A percentile compares a stretch with the other conserved stretches of the same genome.
Conservation (phyloP, 2,329 filamentous ascomycete genomes). For the Rhytidhysteron rufulum region DNA sequence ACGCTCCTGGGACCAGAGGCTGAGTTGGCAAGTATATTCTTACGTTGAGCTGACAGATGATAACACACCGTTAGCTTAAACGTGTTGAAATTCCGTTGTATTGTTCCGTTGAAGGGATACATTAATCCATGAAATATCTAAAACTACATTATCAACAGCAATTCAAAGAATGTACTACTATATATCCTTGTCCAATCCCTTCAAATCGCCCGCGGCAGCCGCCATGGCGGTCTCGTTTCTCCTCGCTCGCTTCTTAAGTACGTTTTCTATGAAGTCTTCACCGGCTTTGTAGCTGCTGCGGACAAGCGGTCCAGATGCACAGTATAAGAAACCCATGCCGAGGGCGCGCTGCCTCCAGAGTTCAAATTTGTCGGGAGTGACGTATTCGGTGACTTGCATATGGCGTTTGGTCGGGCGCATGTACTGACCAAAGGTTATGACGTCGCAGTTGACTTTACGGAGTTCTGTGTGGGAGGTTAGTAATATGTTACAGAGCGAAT, state of each 20-base stretch:
- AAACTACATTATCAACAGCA: background rate
- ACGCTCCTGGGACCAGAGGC: too few species aligned
- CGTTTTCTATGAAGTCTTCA: constrained; percentile 98
- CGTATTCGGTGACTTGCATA: constrained; percentile 93
- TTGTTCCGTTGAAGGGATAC: too few species aligned
- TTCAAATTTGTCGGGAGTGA: constrained; percentile 88
- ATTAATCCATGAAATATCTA: background rate
- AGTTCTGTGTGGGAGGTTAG: constrained; percentile 55
- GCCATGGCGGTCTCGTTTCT: constrained; percentile 9
- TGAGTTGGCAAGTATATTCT: too few species aligned
- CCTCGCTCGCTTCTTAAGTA: constrained; percentile 71
- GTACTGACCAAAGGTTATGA: constrained; percentile 99
- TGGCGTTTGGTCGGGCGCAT: constrained; percentile 98
- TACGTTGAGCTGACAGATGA: too few species aligned
- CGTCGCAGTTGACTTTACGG: constrained; percentile 76
- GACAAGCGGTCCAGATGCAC: constrained; percentile 87
- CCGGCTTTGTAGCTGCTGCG: constrained; percentile 96
- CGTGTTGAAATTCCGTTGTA: too few species aligned
- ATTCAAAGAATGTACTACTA: background rate
- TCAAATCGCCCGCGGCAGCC: background rate
- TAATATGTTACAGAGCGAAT: background rate
- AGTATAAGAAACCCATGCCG: constrained; percentile 95
- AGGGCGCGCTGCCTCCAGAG: constrained; percentile 85
- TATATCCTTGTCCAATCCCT: background rate
- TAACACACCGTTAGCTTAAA: too few species aligned